A percentile compares a stretch with the other conserved stretches of the same genome.
Evolutionary conservation across 2,329 filamentous ascomycete species (phyloP).

Genomic region (Cercospora nicotianae): DNA sequence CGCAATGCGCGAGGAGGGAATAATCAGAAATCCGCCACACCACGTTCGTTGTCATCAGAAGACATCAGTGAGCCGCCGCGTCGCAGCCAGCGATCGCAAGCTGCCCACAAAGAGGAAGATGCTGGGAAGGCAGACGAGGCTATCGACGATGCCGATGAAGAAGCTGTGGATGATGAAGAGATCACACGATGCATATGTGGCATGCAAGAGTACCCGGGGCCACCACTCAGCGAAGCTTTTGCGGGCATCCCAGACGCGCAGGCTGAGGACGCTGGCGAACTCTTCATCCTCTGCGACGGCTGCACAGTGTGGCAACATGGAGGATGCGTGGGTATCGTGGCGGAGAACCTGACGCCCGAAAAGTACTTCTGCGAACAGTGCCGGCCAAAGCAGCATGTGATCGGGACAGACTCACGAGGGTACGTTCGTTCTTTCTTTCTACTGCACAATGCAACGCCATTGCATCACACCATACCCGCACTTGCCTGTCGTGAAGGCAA

Average conservation of each 20-base stretch:
- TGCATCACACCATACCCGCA: constrained; percentile 8
- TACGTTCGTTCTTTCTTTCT: constrained; percentile 55
- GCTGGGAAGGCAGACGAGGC: constrained; percentile 42
- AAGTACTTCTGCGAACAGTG: constrained; percentile 98
- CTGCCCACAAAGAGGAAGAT: constrained; percentile 58
- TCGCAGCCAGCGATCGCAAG: constrained; percentile 76
- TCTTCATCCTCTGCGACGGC: constrained; percentile 96
- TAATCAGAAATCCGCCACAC: constrained; percentile 72
- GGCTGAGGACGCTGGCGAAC: constrained; percentile 83
- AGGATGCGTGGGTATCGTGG: constrained; percentile 94
- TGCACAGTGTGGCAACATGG: constrained; percentile 99
- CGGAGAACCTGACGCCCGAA: constrained; percentile 86
- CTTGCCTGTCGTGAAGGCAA: not conserved
- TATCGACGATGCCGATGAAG: constrained; percentile 57
- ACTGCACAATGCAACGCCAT: not conserved
- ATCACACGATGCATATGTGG: constrained; percentile 94
- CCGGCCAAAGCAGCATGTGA: constrained; percentile 84
- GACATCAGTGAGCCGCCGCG: constrained; percentile 68
- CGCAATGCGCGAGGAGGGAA: constrained; percentile 71
- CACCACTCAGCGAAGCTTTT: constrained; percentile 57
- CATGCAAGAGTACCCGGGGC: constrained; percentile 90
- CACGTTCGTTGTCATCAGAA: constrained; percentile 70
- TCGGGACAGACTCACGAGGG: constrained; percentile 80
- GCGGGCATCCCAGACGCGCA: constrained; percentile 54
- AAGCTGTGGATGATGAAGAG: constrained; percentile 75